These are phyloP conservation scores for Alternaria triticimaculans DNA, from an alignment of 2,329 filamentous ascomycete species.

Conservation along the genomic window DNA sequence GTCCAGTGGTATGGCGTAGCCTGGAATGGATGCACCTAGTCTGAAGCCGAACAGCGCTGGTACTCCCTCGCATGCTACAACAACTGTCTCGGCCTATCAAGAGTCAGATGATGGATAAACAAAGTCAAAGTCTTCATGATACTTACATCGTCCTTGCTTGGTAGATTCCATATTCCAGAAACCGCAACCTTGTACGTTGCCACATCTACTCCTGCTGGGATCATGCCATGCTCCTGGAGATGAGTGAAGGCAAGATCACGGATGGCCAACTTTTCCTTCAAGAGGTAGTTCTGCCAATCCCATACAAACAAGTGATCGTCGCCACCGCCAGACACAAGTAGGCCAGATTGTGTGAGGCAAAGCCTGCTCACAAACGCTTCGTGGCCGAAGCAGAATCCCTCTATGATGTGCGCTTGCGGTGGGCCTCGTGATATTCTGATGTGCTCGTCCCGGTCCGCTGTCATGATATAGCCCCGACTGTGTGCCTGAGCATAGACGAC, in stretches of 20 bases:
- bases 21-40: constrained; percentile 55
- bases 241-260: constrained; percentile 31
- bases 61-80: constrained; percentile 53
- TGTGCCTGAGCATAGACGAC: constrained; percentile 62
- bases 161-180: constrained; percentile 58
- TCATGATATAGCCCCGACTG: constrained; percentile 67
- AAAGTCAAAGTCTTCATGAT: constrained; percentile 25
- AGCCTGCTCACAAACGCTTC: constrained; percentile 82
- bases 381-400: constrained; percentile 88
- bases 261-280: constrained; percentile 62
- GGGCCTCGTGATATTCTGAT: constrained; percentile 84
- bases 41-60: constrained; percentile 71
- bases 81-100: constrained; percentile 35
- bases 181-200: constrained; percentile 53
- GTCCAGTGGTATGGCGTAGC: constrained; percentile 56
- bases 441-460: constrained; percentile 77
- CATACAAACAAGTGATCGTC: constrained; percentile 80
- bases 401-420: constrained; percentile 86
- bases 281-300: constrained; percentile 71
- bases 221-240: constrained; percentile 25
- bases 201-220: constrained; percentile 11
- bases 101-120: constrained; percentile 4
- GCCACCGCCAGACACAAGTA: constrained; percentile 85
- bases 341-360: constrained; percentile 67
- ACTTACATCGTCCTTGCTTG: constrained; percentile 49